These are phyloP conservation scores for carrot (Daucus carota) DNA, from an alignment of 129 eudicot species.

Conservation along the genomic window DNA sequence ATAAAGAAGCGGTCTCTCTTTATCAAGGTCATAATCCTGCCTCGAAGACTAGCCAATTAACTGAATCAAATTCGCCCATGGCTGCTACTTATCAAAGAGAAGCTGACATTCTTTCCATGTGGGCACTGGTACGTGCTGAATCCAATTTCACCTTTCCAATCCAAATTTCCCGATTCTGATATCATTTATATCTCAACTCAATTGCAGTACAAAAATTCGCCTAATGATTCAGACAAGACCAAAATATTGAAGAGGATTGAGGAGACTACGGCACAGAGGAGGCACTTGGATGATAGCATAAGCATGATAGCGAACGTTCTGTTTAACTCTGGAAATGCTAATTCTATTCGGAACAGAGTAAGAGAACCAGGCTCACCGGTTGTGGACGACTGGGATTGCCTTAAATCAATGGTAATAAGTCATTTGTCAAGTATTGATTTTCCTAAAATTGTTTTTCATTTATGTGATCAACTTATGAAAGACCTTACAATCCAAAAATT, in stretches of 20 bases:
- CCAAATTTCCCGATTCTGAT: too few species aligned
- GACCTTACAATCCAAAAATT: too few species aligned
- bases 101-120: conserved; percentile 52
- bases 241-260: conserved; percentile 36
- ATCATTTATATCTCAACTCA: neutral
- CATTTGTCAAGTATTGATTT: neutral
- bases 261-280: conserved; percentile 32
- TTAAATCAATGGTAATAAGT: too few species aligned
- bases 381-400: conserved; percentile 17
- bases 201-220: conserved; percentile 33
- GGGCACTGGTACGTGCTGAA: conserved; percentile 37
- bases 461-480: too few species aligned
- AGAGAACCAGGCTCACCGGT: conserved; percentile 37
- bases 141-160: neutral
- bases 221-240: conserved; percentile 22
- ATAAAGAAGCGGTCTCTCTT: conserved; percentile 50
- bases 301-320: conserved; percentile 27
- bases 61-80: conserved; percentile 20
- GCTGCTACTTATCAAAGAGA: conserved; percentile 70
- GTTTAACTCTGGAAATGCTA: conserved; percentile 37
- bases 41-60: conserved; percentile 32
- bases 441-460: neutral
- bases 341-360: conserved; percentile 20
- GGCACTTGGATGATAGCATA: conserved; percentile 53
- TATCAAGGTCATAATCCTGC: conserved; percentile 82